Conservation (phyloP, 2,329 filamentous ascomycete species). For the Lojkania enalia region DNA sequence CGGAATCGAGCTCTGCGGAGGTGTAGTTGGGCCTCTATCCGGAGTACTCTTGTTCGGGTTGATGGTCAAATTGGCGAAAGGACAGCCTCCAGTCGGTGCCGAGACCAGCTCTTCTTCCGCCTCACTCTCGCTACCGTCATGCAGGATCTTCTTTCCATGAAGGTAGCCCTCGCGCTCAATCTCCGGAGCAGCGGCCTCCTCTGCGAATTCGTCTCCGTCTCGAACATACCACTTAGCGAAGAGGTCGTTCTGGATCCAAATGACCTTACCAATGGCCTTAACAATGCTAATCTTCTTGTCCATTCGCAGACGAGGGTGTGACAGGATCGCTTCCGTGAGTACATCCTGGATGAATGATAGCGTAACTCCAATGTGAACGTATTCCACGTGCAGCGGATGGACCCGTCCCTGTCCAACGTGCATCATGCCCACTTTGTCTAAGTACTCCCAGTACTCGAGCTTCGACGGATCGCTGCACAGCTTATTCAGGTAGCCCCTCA, state of each 20-base stretch:
- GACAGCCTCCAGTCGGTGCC: conserved; percentile 28
- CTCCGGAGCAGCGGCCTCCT: conserved; percentile 47
- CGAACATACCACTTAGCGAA: conserved; percentile 81
- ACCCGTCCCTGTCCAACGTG: conserved; percentile 74
- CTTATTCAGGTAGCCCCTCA: conserved; percentile 73
- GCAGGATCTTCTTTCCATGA: conserved; percentile 39
- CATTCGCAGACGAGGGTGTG: conserved; percentile 67
- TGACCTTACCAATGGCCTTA: conserved; percentile 76
- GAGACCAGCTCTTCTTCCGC: conserved; percentile 33
- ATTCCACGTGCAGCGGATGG: conserved; percentile 77
- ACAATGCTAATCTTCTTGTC: conserved; percentile 72
- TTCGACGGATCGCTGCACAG: conserved; percentile 74
- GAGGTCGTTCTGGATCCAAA: conserved; percentile 87
- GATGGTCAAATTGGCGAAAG: conserved; percentile 34
- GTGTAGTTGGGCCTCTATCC: no score
- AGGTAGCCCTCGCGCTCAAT: conserved; percentile 43
- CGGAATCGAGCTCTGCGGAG: no score
- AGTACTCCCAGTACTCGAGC: conserved; percentile 80
- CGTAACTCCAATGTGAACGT: conserved; percentile 73
- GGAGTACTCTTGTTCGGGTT: no score
- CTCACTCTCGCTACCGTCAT: conserved; percentile 33
- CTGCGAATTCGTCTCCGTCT: conserved; percentile 64
- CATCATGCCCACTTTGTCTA: conserved; percentile 85
- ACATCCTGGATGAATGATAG: conserved; percentile 78
- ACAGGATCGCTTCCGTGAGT: conserved; percentile 74